A percentile compares a stretch with the other conserved stretches of the same genome.
phyloP scores from a whole-genome alignment of 2,329 filamentous ascomycete genomes.

The Lachnellula hyalina region DNA sequence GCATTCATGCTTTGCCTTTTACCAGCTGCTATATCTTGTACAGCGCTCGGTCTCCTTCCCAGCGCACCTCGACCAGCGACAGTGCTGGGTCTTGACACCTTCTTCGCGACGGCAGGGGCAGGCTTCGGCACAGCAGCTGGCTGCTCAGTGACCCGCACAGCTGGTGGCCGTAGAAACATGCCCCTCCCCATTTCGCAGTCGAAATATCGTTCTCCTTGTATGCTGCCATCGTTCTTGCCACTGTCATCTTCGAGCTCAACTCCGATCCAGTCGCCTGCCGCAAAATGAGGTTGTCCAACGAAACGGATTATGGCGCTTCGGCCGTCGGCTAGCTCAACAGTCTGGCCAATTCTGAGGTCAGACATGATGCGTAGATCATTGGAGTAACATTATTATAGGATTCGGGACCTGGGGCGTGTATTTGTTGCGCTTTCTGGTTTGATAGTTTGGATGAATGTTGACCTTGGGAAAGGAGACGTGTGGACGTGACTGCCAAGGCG shows the following conservation, averaged over 20 bases:
- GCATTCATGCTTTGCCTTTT: conserved; percentile 67
- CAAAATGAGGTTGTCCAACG: conserved; percentile 73
- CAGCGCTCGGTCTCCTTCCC: conserved; percentile 38
- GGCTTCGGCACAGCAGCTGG: conserved; percentile 34
- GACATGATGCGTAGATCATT: conserved; percentile 40
- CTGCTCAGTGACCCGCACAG: conserved; percentile 55
- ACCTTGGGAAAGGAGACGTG: background rate
- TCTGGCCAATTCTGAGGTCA: conserved; percentile 44
- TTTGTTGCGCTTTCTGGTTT: background rate
- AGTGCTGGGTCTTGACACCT: conserved; percentile 41
- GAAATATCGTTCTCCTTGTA: conserved; percentile 85
- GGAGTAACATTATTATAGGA: background rate
- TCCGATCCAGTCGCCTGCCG: conserved; percentile 80
- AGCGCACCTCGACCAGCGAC: conserved; percentile 26
- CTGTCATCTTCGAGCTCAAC: conserved; percentile 76
- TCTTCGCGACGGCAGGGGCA: conserved; percentile 25
- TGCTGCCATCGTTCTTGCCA: conserved; percentile 92
- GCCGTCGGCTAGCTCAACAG: conserved; percentile 69
- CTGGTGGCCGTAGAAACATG: conserved; percentile 79
- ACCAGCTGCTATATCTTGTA: conserved; percentile 47
- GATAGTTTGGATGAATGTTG: background rate
- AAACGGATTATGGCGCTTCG: conserved; percentile 75
- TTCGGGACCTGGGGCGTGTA: background rate
- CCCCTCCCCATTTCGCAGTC: conserved; percentile 69
- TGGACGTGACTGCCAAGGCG: background rate